Evolutionary conservation across 805 yeast species (phyloP), one percentile per base, ranked within the genome.

Genomic region (Kodamaea kaohsiungensis): DNA sequence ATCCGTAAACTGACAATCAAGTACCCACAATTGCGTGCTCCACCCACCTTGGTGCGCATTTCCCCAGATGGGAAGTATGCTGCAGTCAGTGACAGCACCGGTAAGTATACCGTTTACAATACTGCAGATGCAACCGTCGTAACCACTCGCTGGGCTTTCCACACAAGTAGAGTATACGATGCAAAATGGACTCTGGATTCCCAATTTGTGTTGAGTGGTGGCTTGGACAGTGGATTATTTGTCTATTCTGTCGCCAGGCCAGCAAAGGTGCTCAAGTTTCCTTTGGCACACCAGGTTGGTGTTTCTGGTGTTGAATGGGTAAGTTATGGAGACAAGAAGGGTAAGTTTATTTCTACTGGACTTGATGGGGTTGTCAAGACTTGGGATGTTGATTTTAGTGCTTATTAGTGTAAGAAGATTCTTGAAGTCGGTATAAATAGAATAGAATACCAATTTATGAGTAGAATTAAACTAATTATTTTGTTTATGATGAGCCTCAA

Each of bases 121-220:
- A 67, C 84, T 6, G 68, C 67, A 1, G 85, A 84, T 40, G 81
- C 75, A 49, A 60, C 79, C 2, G 72, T 89, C 7, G 79, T 85
- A 38, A 91, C 98, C 1, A 84, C 96, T 0, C 83, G 98, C 66
- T 95, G 99, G 99, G 87, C 96, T 0, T 93, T 90, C 84, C 98
- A 95, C 68, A 89, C 92, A 1, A 87, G 96, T 53, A 85, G 82
- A 53, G 87, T 95, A 58, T 84, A 83, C 55, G 81, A 86, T 30
- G 88, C 95, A 48, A 70, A 84, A 19, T 95, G 98, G 99, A 81
- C 86, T 46, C 74, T 74, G 8, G 91, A 88, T 61, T 86, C 89
- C 53, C 84, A 86, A 60, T 85, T 81, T 60, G 79, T 89, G 45
- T 89, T 86, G 17, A 85, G 93, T 55, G 95, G 88, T 0, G 89